Percentiles rank a stretch among this genome's conserved stretches.
phyloP scores from a whole-genome alignment of 305 asterid species.

The Rubia peregrina region DNA sequence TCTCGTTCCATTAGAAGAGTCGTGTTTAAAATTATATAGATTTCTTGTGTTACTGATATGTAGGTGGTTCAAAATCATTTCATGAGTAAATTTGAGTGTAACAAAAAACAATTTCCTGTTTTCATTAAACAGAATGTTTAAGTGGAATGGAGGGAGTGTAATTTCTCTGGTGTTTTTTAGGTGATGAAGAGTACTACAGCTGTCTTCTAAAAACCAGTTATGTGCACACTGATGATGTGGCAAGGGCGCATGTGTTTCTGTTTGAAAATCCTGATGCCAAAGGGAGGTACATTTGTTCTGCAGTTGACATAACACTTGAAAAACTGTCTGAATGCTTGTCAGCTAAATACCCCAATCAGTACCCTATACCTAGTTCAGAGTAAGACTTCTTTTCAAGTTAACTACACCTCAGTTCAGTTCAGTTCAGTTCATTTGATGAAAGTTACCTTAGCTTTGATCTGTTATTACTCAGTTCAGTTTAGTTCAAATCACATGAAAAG shows the following conservation, averaged over 20 bases:
- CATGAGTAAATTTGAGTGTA: too few relatives aligned
- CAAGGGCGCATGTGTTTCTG: slow-evolving; percentile 43
- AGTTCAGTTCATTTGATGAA: not conserved
- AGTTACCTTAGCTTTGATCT: too few relatives aligned
- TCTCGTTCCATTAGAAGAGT: too few relatives aligned
- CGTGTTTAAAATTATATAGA: too few relatives aligned
- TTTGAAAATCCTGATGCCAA: slow-evolving; percentile 41
- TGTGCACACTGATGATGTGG: slow-evolving; percentile 52
- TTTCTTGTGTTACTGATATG: too few relatives aligned
- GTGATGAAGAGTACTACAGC: slow-evolving; percentile 24
- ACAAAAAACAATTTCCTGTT: too few relatives aligned
- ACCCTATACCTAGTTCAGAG: slow-evolving; percentile 25
- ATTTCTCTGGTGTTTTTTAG: slow-evolving; percentile 14
- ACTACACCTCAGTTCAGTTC: not conserved
- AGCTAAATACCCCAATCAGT: slow-evolving; percentile 27
- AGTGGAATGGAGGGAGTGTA: not conserved
- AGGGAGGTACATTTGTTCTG: slow-evolving; percentile 25
- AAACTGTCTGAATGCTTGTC: slow-evolving; percentile 26
- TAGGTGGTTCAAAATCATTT: too few relatives aligned
- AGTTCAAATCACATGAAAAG: slow-evolving; percentile 15
- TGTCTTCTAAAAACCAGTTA: slow-evolving; percentile 4
- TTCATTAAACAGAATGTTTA: not conserved
- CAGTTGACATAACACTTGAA: slow-evolving; percentile 22
- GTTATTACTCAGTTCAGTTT: slow-evolving; percentile 23
- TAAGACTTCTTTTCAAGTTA: slow-evolving; percentile 20